Percentiles rank a stretch among this genome's conserved stretches.
phyloP scores from a whole-genome alignment of 2,329 filamentous ascomycete genomes.

The Sarocladium brachiariae region DNA sequence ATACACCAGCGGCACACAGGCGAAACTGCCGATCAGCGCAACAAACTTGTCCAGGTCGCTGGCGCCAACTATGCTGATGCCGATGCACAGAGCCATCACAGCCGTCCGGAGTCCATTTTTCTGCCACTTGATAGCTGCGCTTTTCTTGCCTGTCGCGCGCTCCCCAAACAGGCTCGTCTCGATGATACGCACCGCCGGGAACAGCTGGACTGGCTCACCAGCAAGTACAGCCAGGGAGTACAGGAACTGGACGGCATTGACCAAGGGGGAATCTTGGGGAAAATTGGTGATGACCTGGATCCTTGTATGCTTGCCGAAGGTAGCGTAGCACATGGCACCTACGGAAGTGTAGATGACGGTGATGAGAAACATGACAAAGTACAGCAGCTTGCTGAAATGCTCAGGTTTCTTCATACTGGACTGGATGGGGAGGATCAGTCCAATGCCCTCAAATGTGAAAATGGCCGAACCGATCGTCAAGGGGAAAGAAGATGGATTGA shows the following conservation, averaged over 20 bases:
- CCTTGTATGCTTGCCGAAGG: constrained; percentile 60
- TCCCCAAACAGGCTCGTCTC: constrained; percentile 62
- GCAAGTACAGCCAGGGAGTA: constrained; percentile 69
- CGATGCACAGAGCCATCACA: constrained; percentile 52
- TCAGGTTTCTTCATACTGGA: constrained; percentile 67
- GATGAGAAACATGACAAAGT: constrained; percentile 64
- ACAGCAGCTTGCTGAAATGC: constrained; percentile 59
- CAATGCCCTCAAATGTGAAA: constrained; percentile 74
- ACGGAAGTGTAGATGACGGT: constrained; percentile 67
- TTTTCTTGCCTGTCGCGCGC: constrained; percentile 57
- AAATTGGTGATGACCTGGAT: constrained; percentile 74
- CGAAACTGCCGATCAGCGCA: constrained; percentile 64
- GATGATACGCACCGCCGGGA: constrained; percentile 65
- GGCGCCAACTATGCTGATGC: constrained; percentile 56
- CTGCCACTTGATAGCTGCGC: constrained; percentile 62
- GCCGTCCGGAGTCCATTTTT: constrained; percentile 61
- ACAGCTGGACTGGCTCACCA: constrained; percentile 67
- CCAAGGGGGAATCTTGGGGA: constrained; percentile 62
- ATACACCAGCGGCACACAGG: constrained; percentile 70
- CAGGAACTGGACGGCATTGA: constrained; percentile 69
- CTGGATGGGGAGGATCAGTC: constrained; percentile 69
- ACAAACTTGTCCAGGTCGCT: constrained; percentile 69
- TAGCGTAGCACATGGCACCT: constrained; percentile 66
- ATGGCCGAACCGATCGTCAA: constrained; percentile 67
- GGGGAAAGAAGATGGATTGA: constrained; percentile 63